A percentile compares a stretch with the other conserved stretches of the same genome.
phyloP scores from a whole-genome alignment of 163 green algal species.

The Chlorella variabilis region DNA sequence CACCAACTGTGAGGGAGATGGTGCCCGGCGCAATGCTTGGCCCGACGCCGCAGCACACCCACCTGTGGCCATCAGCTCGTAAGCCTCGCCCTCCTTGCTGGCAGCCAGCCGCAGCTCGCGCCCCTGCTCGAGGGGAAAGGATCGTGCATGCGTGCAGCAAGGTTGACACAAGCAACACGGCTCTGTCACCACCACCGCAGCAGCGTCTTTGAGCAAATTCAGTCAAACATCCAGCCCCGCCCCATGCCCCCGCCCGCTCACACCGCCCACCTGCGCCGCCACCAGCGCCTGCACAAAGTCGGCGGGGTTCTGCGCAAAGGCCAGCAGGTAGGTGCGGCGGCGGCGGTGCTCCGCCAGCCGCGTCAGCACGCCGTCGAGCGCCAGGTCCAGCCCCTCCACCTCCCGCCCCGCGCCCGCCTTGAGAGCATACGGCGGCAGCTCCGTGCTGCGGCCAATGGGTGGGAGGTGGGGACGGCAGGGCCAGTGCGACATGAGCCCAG shows the following conservation, averaged over 20 bases:
- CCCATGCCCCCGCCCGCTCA: no score
- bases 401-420: conserved; percentile 2
- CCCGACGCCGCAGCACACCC: neutral
- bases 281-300: conserved; percentile 68
- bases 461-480: neutral
- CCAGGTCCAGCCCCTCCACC: conserved; percentile 17
- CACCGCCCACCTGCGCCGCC: conserved; percentile 41
- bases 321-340: conserved; percentile 69
- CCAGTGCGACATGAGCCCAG: no score
- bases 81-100: conserved; percentile 39
- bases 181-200: no score
- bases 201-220: no score
- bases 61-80: conserved; percentile 31
- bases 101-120: conserved; percentile 44
- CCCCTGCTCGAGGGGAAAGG: neutral
- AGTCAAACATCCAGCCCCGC: no score
- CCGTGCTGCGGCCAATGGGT: conserved; percentile 4
- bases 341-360: conserved; percentile 66
- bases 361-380: conserved; percentile 32
- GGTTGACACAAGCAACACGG: no score
- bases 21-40: neutral
- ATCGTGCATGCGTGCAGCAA: no score
- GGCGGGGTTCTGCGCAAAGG: conserved; percentile 69
- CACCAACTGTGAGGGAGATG: neutral
- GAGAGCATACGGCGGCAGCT: conserved; percentile 30